Conservation (phyloP, 352 stramenopile genomes). For the Bremia lactucae region DNA sequence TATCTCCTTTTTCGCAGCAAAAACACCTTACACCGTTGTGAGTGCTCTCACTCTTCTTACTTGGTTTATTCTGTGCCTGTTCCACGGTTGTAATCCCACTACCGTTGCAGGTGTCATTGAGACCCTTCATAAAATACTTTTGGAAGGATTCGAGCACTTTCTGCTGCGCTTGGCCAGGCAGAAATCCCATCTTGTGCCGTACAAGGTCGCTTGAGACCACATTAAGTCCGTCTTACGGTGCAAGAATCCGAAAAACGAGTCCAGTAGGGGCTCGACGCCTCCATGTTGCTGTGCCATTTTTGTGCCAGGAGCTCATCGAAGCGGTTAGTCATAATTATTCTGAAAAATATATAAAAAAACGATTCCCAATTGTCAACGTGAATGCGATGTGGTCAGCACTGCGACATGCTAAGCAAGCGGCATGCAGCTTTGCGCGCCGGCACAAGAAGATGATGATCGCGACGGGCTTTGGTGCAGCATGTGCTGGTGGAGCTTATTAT, state of each 20-base stretch:
- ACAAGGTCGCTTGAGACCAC: conserved; percentile 43
- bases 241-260: conserved; percentile 96
- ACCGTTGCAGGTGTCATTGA: no score
- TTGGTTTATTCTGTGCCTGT: background rate
- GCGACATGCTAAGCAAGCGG: conserved; percentile 35
- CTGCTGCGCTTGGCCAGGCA: conserved; percentile 45
- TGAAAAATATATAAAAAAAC: background rate
- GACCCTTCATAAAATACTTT: conserved; percentile 48
- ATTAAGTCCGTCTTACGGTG: conserved; percentile 97
- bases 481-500: conserved; percentile 53
- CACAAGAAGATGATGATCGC: conserved; percentile 57
- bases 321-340: conserved; percentile 9
- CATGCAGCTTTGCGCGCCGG: conserved; percentile 51
- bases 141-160: conserved; percentile 54
- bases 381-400: conserved; percentile 65
- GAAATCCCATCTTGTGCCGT: conserved; percentile 48
- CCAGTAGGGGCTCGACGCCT: conserved; percentile 93
- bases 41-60: background rate
- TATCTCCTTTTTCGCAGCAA: background rate
- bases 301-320: conserved; percentile 86
- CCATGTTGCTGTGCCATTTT: conserved; percentile 89
- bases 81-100: no score
- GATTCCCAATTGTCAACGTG: background rate
- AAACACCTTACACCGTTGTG: background rate
- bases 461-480: conserved; percentile 35